Conservation (phyloP, 2,329 filamentous ascomycete genomes). For the Colletotrichum liaoningense region DNA sequence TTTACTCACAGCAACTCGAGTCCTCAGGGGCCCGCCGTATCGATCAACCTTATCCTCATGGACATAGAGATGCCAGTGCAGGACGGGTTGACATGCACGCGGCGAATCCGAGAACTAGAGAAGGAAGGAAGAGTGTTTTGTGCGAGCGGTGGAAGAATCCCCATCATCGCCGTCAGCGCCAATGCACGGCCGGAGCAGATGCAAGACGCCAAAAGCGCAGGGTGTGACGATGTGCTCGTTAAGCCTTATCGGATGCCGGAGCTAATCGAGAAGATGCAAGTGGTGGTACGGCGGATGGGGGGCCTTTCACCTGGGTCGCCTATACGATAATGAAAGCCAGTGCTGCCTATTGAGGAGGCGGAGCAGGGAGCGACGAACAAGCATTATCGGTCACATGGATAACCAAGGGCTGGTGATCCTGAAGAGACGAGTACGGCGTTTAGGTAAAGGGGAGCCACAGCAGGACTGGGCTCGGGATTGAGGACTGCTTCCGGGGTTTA, state of each 20-base stretch:
- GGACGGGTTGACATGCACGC: slow-evolving; percentile 76
- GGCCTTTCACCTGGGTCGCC: slow-evolving; percentile 26
- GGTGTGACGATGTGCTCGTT: slow-evolving; percentile 74
- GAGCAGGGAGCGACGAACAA: background rate
- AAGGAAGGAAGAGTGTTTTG: slow-evolving; percentile 60
- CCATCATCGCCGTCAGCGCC: slow-evolving; percentile 75
- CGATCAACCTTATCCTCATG: slow-evolving; percentile 75
- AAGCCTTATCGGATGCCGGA: slow-evolving; percentile 77
- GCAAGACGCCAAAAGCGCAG: slow-evolving; percentile 59
- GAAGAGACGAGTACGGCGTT: slow-evolving; percentile 25
- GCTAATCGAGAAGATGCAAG: slow-evolving; percentile 68
- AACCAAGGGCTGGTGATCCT: slow-evolving; percentile 26
- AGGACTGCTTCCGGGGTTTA: slow-evolving; percentile 15
- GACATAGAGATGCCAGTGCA: slow-evolving; percentile 83
- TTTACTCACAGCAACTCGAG: slow-evolving; percentile 3
- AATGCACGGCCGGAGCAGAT: slow-evolving; percentile 75
- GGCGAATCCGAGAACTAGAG: slow-evolving; percentile 72
- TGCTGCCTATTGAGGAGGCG: background rate
- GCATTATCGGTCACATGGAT: slow-evolving; percentile 6
- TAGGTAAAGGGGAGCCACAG: slow-evolving; percentile 15
- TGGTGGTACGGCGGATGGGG: slow-evolving; percentile 52
- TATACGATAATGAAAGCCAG: background rate
- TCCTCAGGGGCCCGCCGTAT: slow-evolving; percentile 39
- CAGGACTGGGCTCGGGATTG: slow-evolving; percentile 27
- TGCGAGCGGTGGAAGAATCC: slow-evolving; percentile 61